Base-by-base conservation (phyloP, 2,329 filamentous ascomycete genomes). In the Cytospora chrysosperma region DNA sequence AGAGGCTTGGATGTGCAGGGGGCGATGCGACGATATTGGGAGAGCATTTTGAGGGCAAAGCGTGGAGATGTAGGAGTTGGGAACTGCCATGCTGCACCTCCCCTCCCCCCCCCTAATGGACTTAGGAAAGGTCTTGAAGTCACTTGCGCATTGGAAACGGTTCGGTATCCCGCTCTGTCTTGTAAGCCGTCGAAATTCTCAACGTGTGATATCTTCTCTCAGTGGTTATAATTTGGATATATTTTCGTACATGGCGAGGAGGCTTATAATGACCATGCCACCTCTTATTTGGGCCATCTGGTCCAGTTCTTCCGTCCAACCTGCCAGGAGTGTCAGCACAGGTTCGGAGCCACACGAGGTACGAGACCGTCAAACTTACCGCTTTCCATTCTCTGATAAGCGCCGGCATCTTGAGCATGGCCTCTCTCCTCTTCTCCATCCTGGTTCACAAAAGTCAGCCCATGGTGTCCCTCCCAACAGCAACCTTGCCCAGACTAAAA, bases 341-440 rank as follows among this genome's bases (percentile, higher is more conserved):
- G 43, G n/a, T 49, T 26, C 26, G 19, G 19, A 19, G 51, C 43
- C 54, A 62, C n/a, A 32, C 51, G 15, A 24, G 30, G 4, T n/a
- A 15, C 17, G n/a, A 3, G 43, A 47, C 28, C 17, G 19, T 8
- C n/a, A 30, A 50, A 78, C 87, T 75, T 80, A 95, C 91, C 86
- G 90, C 88, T 79, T 97, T 97, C 95, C 94, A 99, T 76, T 90
- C 83, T 76, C 90, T 86, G 75, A 99, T 91, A 80, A 98, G 85
- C 72, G 89, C 87, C 68, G 94, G 93, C 95, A 99, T 99, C 65
- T 89, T 88, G 80, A 96, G 77, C 92, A 98, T 97, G 65, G 95
- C 95, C 77, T 91, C 85, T 83, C 90, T 90, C 79, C 93, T 88
- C 80, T 91, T 87, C 76, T 97, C 92, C 84, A 98, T 85, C 77